Base-by-base conservation (phyloP, 768 basidiomycete genomes). In the Roridomyces roridus region DNA sequence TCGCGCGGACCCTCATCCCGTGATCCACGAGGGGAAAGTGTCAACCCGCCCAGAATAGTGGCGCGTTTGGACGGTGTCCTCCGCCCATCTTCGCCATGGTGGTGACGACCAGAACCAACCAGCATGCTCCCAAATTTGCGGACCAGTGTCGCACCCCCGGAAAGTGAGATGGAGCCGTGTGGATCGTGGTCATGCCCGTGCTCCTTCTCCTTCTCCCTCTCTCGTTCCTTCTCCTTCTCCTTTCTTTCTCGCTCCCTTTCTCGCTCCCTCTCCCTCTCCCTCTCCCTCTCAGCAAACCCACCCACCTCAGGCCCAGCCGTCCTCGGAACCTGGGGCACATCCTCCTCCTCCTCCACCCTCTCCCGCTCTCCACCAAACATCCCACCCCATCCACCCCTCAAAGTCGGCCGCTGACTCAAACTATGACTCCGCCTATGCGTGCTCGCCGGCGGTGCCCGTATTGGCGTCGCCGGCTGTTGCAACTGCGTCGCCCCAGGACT, bases 371-470 rank as follows among this genome's bases (percentile, higher is more conserved):
- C 70, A 4, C 87, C 85, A 69, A 89, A 86, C 75, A 87, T 79
- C 10, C 81, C 83, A 23, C 81, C 78, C 83, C 86, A 84, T 3
- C 84, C 82, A 40, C 84, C 31, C 31, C 31, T 78, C 18, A 80
- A 63, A 43, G 74, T 76, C 42, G 90, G 92, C 18, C 91, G 74
- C 67, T 92, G 89, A 63, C 88, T 91, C 71, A 94, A 80, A 66
- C 90, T 91, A 69, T 94, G 92, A 58, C 90, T 93, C 50, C 92
- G 79, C 48, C 88, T 80, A 71, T 95, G 93, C 6, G 88, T 90
- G 26, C 87, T 87, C 5, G 87, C 88, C 8, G 89, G 85, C 3
- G 92, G 92, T 1, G 89, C 85, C 31, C 89, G 80, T 0, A 89
- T 90, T 40, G 82, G 50, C 23, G 45, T 40, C 55, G 68, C 10